Evolutionary conservation across 306 rosid genomes (phyloP), one percentile per base, ranked within the genome.

Genomic region (Adenanthera pavonina): DNA sequence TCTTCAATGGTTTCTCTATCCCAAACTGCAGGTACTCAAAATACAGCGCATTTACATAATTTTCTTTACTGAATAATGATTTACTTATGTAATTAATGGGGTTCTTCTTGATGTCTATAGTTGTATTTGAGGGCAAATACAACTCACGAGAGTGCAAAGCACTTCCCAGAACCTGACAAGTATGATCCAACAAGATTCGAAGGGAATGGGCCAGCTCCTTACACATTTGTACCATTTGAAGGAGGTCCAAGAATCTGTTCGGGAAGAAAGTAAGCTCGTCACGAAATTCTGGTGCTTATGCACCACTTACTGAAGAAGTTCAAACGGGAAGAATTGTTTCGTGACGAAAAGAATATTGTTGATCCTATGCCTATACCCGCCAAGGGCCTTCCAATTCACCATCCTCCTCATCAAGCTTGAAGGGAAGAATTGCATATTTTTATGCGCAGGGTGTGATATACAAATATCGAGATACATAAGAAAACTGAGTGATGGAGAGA

Each of bases 161-260:
- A 85, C 53, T 92, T 94, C 79, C 85, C 90, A 0, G 85, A 85
- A 0, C 98, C 98, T 0, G 78, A 84, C 74, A 91, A 90, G 41
- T 92, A 92, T 5, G 97, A 94, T 44, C 98, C 98, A 0, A n/a
- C 2, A 1, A 89, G 98, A 72, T 94, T 92, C 36, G 98, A 94
- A 75, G 97, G 98, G 15, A 51, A 81, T 2, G 98, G 97, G 0
- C 97, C 97, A 0, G 90, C 90, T 2, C 97, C 98, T 0, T 92
- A 91, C 84, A 92, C 94, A 0, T 94, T 85, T 53, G 98, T 94
- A 8, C 97, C 98, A 13, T 91, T 94, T 7, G 97, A 97, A 9
- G 97, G 98, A 51, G 98, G 98, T 15, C 98, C 98, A 6, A 87
- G 98, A 66, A 92, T 91, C 95, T 95, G 97, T 86, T 97, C 97